These are phyloP conservation scores for Byssoonygena ceratinophila DNA, from an alignment of 2,329 filamentous ascomycete species.

Conservation along the genomic window DNA sequence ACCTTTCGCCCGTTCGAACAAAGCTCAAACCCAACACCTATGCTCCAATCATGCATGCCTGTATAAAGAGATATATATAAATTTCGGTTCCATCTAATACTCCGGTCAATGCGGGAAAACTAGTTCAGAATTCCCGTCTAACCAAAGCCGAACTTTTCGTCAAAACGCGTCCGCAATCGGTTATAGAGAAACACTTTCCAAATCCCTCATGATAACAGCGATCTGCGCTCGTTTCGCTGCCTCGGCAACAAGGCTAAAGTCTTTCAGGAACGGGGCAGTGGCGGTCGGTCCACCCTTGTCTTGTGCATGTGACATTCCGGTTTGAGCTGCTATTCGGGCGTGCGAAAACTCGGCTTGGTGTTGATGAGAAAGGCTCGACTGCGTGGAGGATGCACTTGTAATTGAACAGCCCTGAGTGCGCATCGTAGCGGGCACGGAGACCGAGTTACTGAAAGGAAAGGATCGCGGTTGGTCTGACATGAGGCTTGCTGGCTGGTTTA, in stretches of 20 bases:
- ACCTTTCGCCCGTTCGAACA: too few relatives aligned
- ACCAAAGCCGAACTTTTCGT: too few relatives aligned
- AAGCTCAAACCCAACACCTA: too few relatives aligned
- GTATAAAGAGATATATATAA: too few relatives aligned
- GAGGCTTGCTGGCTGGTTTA: background rate
- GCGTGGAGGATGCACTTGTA: background rate
- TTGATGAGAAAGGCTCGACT: background rate
- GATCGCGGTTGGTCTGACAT: background rate
- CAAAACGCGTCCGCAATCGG: background rate
- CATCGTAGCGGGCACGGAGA: background rate
- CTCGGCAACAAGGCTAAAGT: constrained; percentile 80
- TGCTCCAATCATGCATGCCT: too few relatives aligned
- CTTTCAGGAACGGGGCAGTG: constrained; percentile 57
- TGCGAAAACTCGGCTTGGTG: background rate
- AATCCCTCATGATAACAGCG: constrained; percentile 74
- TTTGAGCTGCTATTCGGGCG: background rate
- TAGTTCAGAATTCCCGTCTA: too few relatives aligned
- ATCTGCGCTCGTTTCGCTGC: constrained; percentile 88
- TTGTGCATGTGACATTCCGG: background rate
- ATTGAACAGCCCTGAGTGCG: background rate
- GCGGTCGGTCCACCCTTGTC: constrained; percentile 18
- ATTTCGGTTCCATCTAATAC: too few relatives aligned
- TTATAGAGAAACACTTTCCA: constrained; percentile 42
- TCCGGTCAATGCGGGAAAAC: too few relatives aligned
- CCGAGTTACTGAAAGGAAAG: background rate